Evolutionary conservation across 2,329 filamentous ascomycete species (phyloP).

Genomic region (Scedosporium boydii): DNA sequence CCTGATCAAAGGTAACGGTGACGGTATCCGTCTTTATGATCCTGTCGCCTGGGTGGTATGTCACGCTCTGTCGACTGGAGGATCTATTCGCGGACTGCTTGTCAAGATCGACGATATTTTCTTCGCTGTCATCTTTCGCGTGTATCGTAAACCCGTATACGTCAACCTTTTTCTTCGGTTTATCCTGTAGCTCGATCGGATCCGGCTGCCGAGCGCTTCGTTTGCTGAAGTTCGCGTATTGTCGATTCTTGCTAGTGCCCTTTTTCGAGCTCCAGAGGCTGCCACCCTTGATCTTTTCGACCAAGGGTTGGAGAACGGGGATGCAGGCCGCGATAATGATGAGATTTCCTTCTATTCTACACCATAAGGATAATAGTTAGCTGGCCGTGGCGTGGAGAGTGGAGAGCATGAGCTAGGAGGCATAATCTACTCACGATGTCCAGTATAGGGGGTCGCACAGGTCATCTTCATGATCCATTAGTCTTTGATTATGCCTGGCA

Average conservation of each 20-base stretch:
- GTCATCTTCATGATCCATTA: neutral
- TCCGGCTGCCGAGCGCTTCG: neutral
- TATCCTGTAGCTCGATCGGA: neutral
- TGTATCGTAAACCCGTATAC: neutral
- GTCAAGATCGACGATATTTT: neutral
- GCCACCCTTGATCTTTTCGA: conserved; percentile 13
- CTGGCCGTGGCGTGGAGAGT: no score
- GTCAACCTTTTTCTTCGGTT: neutral
- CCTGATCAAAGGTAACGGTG: neutral
- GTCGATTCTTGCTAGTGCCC: neutral
- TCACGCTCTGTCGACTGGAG: neutral
- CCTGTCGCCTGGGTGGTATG: neutral
- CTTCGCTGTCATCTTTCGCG: neutral
- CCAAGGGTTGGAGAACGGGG: conserved; percentile 17
- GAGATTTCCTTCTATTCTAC: conserved; percentile 17
- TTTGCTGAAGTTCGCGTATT: neutral
- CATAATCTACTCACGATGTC: neutral
- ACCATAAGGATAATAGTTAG: neutral
- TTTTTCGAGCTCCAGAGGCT: conserved; percentile 9
- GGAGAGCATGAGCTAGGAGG: neutral
- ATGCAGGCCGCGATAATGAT: conserved; percentile 21
- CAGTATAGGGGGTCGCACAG: neutral
- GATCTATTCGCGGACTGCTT: neutral
- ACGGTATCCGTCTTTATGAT: neutral
- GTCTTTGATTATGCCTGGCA: neutral